Evolutionary conservation across 2,329 filamentous ascomycete genomes (phyloP).

Genomic region (Purpureocillium takamizusanense): DNA sequence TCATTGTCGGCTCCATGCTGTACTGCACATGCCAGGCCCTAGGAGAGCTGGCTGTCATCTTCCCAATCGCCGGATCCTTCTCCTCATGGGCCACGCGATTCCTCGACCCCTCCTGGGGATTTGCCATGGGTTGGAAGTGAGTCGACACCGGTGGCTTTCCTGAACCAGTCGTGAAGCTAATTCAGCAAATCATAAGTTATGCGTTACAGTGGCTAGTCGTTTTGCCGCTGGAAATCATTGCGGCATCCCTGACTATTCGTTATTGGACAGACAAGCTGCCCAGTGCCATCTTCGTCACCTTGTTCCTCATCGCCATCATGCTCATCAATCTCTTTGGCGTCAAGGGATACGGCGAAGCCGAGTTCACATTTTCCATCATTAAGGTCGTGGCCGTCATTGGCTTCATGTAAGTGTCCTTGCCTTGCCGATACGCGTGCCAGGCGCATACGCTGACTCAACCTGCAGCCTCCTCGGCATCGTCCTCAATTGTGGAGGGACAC

Average conservation of each 20-base stretch:
- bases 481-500: slow-evolving; percentile 73
- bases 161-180: background rate
- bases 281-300: slow-evolving; percentile 68
- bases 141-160: slow-evolving; percentile 17
- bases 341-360: slow-evolving; percentile 80
- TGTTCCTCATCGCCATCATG: slow-evolving; percentile 72
- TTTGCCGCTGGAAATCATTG: slow-evolving; percentile 77
- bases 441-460: background rate
- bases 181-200: slow-evolving; percentile 43
- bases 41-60: slow-evolving; percentile 83
- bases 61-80: slow-evolving; percentile 87
- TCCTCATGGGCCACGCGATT: slow-evolving; percentile 88
- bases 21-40: slow-evolving; percentile 88
- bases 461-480: slow-evolving; percentile 72
- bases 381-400: slow-evolving; percentile 81
- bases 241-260: slow-evolving; percentile 72
- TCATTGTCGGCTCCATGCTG: slow-evolving; percentile 74
- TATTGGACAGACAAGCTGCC: slow-evolving; percentile 64
- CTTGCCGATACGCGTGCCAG: background rate
- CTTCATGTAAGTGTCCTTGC: slow-evolving; percentile 59
- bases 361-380: slow-evolving; percentile 79
- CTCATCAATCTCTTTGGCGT: slow-evolving; percentile 82
- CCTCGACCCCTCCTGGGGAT: slow-evolving; percentile 87
- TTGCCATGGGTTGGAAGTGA: slow-evolving; percentile 91
- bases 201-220: slow-evolving; percentile 81